Evolutionary conservation across 352 stramenopile species (phyloP).

Genomic region (Heterotrichella gracilis): DNA sequence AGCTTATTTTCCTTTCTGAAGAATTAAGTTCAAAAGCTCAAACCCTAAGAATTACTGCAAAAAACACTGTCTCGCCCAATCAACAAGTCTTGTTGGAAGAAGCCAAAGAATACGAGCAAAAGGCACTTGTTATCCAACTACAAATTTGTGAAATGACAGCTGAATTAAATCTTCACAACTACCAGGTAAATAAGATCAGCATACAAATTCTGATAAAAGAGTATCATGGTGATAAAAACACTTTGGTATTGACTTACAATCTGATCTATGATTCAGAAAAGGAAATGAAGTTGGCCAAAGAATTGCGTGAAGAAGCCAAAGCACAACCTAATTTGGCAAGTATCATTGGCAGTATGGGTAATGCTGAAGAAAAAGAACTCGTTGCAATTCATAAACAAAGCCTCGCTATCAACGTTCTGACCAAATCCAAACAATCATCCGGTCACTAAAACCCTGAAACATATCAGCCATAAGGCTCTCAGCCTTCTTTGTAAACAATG

Average conservation of each 20-base stretch:
- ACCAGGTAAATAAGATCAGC: background rate
- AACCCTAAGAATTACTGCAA: background rate
- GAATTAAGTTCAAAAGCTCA: background rate
- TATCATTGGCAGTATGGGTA: background rate
- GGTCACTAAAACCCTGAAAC: no score
- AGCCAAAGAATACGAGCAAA: background rate
- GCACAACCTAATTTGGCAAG: background rate
- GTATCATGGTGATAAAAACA: background rate
- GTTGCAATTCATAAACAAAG: background rate
- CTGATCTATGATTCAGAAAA: background rate
- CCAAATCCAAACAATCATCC: no score
- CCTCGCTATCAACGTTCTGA: no score
- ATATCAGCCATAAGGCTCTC: no score
- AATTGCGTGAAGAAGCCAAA: background rate
- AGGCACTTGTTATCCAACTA: background rate
- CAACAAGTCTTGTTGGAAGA: background rate
- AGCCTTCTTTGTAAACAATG: no score
- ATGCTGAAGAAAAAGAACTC: background rate
- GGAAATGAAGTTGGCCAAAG: background rate
- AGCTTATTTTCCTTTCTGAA: background rate
- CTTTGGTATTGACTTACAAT: background rate
- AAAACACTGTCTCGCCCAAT: background rate
- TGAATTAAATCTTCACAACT: background rate
- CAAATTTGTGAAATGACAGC: background rate
- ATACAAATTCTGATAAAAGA: background rate